Conservation (phyloP, 2,329 filamentous ascomycete species). For the Exophiala oligosperma region DNA sequence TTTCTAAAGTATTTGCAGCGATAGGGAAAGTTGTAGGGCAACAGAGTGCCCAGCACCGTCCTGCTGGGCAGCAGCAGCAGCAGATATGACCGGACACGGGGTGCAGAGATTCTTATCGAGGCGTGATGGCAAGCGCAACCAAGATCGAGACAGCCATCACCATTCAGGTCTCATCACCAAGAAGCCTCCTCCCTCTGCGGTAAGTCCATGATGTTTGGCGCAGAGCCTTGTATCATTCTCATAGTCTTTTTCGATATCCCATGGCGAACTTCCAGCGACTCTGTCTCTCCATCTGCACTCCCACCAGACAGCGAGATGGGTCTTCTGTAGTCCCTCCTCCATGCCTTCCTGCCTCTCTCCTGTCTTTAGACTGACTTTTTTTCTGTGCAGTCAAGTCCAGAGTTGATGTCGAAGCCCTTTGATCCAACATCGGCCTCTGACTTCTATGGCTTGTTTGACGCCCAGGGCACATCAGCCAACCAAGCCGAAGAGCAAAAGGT, state of each 20-base stretch:
- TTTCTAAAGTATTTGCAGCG: too few species aligned
- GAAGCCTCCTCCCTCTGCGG: constrained; percentile 8
- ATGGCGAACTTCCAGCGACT: constrained; percentile 17
- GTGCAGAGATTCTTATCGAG: constrained; percentile 44
- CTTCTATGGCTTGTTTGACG: constrained; percentile 29
- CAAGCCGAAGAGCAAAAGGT: constrained; percentile 27
- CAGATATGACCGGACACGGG: constrained; percentile 19
- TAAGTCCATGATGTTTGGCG: constrained; percentile 11
- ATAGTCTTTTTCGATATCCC: constrained; percentile 23
- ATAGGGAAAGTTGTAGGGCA: not conserved
- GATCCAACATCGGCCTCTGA: constrained; percentile 23
- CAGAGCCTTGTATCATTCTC: constrained; percentile 1
- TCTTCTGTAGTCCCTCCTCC: constrained; percentile 16
- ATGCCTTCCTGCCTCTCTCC: not conserved
- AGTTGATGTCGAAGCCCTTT: constrained; percentile 13
- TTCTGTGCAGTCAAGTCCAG: constrained; percentile 20
- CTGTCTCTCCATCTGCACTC: constrained; percentile 22
- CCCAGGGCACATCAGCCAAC: constrained; percentile 5
- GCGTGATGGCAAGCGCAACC: constrained; percentile 37
- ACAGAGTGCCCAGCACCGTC: not conserved
- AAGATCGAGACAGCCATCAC: constrained; percentile 9
- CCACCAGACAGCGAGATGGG: constrained; percentile 10
- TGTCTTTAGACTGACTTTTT: constrained; percentile 14
- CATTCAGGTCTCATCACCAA: constrained; percentile 11
- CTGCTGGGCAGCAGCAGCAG: too few species aligned